phyloP scores from a whole-genome alignment of 352 stramenopile species.

The Globisporangium solare region DNA sequence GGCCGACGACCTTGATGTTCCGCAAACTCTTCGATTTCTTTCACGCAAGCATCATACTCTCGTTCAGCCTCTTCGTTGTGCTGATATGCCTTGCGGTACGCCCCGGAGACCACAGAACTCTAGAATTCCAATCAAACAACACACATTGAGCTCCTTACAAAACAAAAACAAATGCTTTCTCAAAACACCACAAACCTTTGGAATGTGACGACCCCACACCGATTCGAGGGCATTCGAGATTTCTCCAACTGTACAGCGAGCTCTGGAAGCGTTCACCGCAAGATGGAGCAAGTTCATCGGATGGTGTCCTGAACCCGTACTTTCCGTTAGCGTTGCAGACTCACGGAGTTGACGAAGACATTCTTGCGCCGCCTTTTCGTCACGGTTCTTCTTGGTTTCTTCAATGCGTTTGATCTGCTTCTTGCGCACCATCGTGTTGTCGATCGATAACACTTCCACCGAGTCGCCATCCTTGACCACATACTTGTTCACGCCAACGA shows the following conservation, averaged over 20 bases:
- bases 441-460: constrained; percentile 92
- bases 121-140: constrained; percentile 4
- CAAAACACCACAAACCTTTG: constrained; percentile 31
- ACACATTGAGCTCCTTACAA: background rate
- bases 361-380: constrained; percentile 71
- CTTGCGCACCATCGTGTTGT: constrained; percentile 89
- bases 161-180: background rate
- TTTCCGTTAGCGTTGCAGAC: constrained; percentile 55
- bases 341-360: constrained; percentile 37
- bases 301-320: constrained; percentile 76
- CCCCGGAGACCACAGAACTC: constrained; percentile 55
- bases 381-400: constrained; percentile 81
- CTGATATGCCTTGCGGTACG: constrained; percentile 51
- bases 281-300: constrained; percentile 93
- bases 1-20: constrained; percentile 89
- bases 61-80: constrained; percentile 56
- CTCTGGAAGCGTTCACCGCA: constrained; percentile 89
- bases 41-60: constrained; percentile 89
- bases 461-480: constrained; percentile 76
- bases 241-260: constrained; percentile 92
- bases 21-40: constrained; percentile 91
- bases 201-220: constrained; percentile 93
- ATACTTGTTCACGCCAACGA: constrained; percentile 98
- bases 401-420: constrained; percentile 88
- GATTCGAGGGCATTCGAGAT: constrained; percentile 93